These are phyloP conservation scores for Planoprotostelium fungivorum DNA, from an alignment of 78 protist species.

Conservation along the genomic window DNA sequence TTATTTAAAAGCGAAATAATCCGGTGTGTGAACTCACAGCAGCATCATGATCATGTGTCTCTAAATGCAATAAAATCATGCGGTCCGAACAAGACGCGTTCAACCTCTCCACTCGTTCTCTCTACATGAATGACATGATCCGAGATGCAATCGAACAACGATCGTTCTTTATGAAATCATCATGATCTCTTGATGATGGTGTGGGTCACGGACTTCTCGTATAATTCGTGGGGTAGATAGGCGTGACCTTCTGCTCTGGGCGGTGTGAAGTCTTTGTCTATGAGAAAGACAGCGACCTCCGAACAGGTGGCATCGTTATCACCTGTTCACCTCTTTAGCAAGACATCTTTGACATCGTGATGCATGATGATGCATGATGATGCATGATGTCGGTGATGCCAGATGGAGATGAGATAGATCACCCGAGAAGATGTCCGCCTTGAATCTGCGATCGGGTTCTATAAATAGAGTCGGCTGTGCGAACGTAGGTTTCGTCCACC, in stretches of 20 bases:
- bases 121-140: too few species aligned
- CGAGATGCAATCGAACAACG: too few species aligned
- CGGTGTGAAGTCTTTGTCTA: neutral
- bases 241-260: neutral
- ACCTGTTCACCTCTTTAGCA: neutral
- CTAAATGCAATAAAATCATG: too few species aligned
- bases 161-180: too few species aligned
- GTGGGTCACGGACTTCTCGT: neutral
- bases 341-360: neutral
- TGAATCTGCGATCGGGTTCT: neutral
- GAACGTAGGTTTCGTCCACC: neutral
- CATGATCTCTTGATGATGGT: neutral
- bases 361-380: too few species aligned
- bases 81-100: too few species aligned
- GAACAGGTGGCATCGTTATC: neutral
- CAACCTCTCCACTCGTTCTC: too few species aligned
- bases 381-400: neutral
- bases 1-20: too few species aligned
- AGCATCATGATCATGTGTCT: too few species aligned
- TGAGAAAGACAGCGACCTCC: neutral
- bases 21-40: too few species aligned
- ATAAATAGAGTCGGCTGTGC: neutral
- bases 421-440: neutral
- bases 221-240: neutral
- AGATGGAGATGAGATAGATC: too few species aligned